Percentiles rank a stretch among this genome's conserved stretches.
Conservation (phyloP, 2,329 filamentous ascomycete species). For the Aschersonia sp. region DNA sequence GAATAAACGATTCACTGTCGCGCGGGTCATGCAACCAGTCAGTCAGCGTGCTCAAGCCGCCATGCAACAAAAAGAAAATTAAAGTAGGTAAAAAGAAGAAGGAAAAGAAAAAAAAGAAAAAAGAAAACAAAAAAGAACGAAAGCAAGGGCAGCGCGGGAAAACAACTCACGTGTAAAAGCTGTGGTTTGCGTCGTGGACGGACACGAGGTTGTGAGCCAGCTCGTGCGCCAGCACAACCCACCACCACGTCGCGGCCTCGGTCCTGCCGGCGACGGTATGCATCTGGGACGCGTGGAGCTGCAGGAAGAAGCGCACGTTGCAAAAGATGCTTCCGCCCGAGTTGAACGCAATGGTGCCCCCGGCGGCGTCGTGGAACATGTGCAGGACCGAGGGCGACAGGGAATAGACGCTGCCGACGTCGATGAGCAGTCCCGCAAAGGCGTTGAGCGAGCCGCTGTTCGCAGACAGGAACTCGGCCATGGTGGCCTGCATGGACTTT, state of each 20-base stretch:
- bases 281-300: conserved; percentile 51
- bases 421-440: conserved; percentile 56
- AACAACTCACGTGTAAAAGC: conserved; percentile 57
- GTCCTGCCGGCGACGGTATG: conserved; percentile 29
- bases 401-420: conserved; percentile 58
- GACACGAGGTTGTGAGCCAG: conserved; percentile 83
- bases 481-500: conserved; percentile 32
- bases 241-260: conserved; percentile 78
- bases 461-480: conserved; percentile 39
- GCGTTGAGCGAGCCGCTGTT: conserved; percentile 49
- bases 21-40: conserved; percentile 1
- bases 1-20: conserved; percentile 56
- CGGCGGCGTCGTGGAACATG: conserved; percentile 71
- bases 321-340: conserved; percentile 77
- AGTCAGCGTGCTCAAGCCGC: too few relatives aligned
- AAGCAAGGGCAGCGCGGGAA: not conserved
- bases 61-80: too few relatives aligned
- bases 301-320: conserved; percentile 76
- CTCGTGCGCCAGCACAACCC: conserved; percentile 90
- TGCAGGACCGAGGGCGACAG: conserved; percentile 57
- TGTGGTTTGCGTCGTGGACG: conserved; percentile 65
- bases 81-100: not conserved
- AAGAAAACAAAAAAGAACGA: not conserved
- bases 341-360: conserved; percentile 88
- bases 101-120: not conserved